Percentiles rank a stretch among this genome's conserved stretches.
These are phyloP conservation scores for Heliocybe sulcata DNA, from an alignment of 1,284 basidiomycete genomes.

Conservation along the genomic window DNA sequence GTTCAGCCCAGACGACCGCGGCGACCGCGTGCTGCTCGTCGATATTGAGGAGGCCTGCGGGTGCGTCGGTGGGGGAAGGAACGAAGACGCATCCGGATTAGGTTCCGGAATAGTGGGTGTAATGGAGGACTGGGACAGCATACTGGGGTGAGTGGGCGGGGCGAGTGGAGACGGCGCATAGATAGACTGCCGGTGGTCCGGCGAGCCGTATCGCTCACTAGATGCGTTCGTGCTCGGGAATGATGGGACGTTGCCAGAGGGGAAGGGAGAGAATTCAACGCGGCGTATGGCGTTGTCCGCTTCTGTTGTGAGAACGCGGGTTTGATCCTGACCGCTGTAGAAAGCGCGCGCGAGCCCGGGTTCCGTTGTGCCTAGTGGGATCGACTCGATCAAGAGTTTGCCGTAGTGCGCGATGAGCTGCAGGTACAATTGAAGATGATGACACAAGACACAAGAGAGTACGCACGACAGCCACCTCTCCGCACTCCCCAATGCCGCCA, in stretches of 20 bases:
- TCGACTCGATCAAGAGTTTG: constrained; percentile 74
- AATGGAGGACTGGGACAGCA: not conserved
- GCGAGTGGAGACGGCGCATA: not conserved
- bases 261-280: constrained; percentile 37
- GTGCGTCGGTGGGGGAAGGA: not conserved
- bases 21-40: not conserved
- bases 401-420: constrained; percentile 81
- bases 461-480: constrained; percentile 73
- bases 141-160: not conserved
- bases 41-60: not conserved
- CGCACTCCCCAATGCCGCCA: constrained; percentile 80
- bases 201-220: not conserved
- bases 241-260: not conserved
- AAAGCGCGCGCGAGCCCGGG: constrained; percentile 74
- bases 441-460: constrained; percentile 3
- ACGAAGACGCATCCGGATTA: not conserved
- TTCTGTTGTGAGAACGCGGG: constrained; percentile 56
- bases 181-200: not conserved
- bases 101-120: not conserved
- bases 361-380: constrained; percentile 73
- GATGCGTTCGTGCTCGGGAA: not conserved
- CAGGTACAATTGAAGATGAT: not conserved
- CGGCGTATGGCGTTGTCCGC: constrained; percentile 53
- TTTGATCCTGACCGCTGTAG: constrained; percentile 61
- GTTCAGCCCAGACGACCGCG: not conserved